Conservation (phyloP, 768 basidiomycete species). For the Boletus sensibilis region DNA sequence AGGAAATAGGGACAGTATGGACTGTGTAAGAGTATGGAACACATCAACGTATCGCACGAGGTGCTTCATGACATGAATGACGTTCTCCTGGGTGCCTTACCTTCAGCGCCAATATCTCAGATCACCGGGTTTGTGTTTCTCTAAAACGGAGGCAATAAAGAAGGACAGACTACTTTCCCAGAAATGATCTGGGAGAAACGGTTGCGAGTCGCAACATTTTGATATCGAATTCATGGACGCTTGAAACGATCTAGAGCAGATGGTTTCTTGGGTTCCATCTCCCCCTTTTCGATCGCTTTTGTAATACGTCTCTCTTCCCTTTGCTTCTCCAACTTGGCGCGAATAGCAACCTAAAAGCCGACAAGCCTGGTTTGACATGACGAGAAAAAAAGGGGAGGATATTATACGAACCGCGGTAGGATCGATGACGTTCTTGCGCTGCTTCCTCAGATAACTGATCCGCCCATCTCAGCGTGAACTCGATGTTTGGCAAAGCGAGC, state of each 20-base stretch:
- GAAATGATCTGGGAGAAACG: neutral
- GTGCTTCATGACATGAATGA: neutral
- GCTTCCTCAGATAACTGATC: slow-evolving; percentile 72
- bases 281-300: slow-evolving; percentile 35
- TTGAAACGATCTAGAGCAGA: slow-evolving; percentile 39
- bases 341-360: slow-evolving; percentile 50
- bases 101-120: too few relatives aligned
- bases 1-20: neutral
- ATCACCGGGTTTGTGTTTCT: neutral
- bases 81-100: neutral
- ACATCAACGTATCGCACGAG: neutral
- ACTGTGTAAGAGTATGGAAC: neutral
- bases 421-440: slow-evolving; percentile 94
- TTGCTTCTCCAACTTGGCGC: slow-evolving; percentile 63
- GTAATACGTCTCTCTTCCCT: slow-evolving; percentile 43
- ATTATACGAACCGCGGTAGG: slow-evolving; percentile 57
- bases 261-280: slow-evolving; percentile 28
- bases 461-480: neutral
- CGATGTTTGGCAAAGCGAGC: neutral
- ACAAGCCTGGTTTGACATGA: neutral
- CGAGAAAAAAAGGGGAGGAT: neutral
- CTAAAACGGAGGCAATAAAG: neutral
- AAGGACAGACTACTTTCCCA: neutral
- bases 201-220: neutral
- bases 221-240: slow-evolving; percentile 16